Percentiles rank a stretch among this genome's conserved stretches.
Evolutionary conservation across 768 basidiomycete genomes (phyloP).

Genomic region (Hortiboletus flavorubellus): DNA sequence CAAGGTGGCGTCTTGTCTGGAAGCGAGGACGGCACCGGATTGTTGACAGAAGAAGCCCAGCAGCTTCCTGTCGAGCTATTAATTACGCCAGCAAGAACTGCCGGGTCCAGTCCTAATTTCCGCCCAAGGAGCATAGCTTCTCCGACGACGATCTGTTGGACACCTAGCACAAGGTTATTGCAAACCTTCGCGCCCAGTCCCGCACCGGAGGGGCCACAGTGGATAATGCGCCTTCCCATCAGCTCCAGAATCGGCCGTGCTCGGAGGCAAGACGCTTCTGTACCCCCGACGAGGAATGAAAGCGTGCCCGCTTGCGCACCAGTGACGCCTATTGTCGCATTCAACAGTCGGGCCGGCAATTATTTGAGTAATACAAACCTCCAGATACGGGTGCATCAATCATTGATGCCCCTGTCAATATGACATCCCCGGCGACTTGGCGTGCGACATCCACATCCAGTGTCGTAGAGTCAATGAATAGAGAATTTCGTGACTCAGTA

Average conservation of each 20-base stretch:
- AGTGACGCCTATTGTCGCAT: conserved; percentile 55
- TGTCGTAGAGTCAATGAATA: conserved; percentile 91
- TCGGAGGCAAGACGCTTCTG: conserved; percentile 49
- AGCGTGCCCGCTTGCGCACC: conserved; percentile 87
- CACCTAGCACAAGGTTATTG: conserved; percentile 78
- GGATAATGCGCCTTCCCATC: conserved; percentile 82
- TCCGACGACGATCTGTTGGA: conserved; percentile 79
- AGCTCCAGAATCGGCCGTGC: conserved; percentile 57
- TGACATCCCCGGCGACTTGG: conserved; percentile 55
- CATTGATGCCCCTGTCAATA: conserved; percentile 61
- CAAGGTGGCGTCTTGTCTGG: conserved; percentile 75
- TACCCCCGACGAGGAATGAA: conserved; percentile 89
- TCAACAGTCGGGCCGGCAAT: conserved; percentile 4
- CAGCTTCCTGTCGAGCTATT: conserved; percentile 83
- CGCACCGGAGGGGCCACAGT: conserved; percentile 79
- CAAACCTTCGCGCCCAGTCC: conserved; percentile 89
- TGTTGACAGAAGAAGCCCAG: conserved; percentile 84
- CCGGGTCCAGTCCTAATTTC: conserved; percentile 74
- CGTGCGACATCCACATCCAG: conserved; percentile 77
- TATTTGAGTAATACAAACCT: conserved; percentile 44
- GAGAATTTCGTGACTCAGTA: conserved; percentile 40
- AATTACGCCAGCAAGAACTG: conserved; percentile 75
- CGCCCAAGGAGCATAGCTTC: conserved; percentile 89
- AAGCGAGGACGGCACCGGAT: conserved; percentile 76
- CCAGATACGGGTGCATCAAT: conserved; percentile 95